Conservation (phyloP, 1,284 basidiomycete genomes). For the Irpex sp. region DNA sequence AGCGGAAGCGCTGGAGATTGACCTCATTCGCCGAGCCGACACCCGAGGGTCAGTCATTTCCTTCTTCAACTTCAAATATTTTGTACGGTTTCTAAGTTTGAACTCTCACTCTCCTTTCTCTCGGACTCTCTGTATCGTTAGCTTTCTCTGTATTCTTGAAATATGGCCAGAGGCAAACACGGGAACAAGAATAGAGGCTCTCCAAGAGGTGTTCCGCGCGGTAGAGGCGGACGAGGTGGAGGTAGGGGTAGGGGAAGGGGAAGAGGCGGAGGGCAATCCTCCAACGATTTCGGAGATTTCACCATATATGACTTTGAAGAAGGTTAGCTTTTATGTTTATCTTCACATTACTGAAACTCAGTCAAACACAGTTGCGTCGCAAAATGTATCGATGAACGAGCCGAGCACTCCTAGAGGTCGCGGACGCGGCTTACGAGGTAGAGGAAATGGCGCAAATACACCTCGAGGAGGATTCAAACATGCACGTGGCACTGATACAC, state of each 20-base stretch:
- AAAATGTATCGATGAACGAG: neutral
- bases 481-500: neutral
- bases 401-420: neutral
- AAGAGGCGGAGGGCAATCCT: constrained; percentile 19
- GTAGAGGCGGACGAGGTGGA: constrained; percentile 18
- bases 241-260: constrained; percentile 22
- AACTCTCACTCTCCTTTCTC: neutral
- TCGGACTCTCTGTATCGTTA: constrained; percentile 10
- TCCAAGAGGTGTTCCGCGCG: constrained; percentile 11
- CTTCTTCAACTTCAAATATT: neutral
- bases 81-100: neutral
- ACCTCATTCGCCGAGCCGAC: neutral
- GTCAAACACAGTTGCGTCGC: neutral
- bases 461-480: neutral
- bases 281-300: constrained; percentile 25
- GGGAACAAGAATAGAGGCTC: neutral
- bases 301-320: constrained; percentile 27
- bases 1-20: neutral
- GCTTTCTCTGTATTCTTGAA: constrained; percentile 17
- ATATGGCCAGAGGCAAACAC: constrained; percentile 24
- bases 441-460: neutral
- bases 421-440: neutral
- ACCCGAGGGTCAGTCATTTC: neutral
- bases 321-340: constrained; percentile 18
- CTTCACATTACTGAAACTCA: neutral